These are phyloP conservation scores for Paradendryphiella salina DNA, from an alignment of 2,329 filamentous ascomycete genomes.

Conservation along the genomic window DNA sequence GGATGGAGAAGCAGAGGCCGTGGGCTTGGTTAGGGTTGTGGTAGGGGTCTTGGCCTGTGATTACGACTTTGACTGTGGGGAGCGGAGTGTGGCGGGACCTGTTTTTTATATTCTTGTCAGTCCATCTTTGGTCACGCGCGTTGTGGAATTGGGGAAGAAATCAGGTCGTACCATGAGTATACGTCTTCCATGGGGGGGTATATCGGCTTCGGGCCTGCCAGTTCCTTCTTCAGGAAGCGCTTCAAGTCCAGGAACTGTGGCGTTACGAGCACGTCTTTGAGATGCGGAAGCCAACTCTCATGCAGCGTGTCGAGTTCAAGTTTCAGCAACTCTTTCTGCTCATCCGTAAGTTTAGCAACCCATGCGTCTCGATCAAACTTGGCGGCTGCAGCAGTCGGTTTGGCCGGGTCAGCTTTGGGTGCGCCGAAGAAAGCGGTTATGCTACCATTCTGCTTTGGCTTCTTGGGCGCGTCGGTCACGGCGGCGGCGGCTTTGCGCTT, in stretches of 20 bases:
- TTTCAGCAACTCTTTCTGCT: conserved; percentile 80
- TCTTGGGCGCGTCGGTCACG: conserved; percentile 53
- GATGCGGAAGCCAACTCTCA: conserved; percentile 84
- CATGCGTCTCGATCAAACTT: conserved; percentile 88
- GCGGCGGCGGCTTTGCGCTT: conserved; percentile 56
- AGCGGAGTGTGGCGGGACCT: conserved; percentile 96
- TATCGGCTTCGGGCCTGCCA: conserved; percentile 71
- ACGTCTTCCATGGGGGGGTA: conserved; percentile 89
- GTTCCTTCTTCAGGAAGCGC: conserved; percentile 79
- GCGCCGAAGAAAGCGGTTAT: conserved; percentile 89
- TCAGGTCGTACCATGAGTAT: conserved; percentile 78
- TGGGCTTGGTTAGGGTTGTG: conserved; percentile 96
- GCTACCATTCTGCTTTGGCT: conserved; percentile 65
- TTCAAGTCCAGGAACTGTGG: conserved; percentile 87
- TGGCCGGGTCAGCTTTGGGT: conserved; percentile 51
- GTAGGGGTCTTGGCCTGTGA: conserved; percentile 95
- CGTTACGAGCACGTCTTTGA: conserved; percentile 82
- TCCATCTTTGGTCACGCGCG: neutral
- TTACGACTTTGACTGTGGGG: conserved; percentile 84
- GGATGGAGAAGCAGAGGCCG: conserved; percentile 93
- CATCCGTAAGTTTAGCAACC: conserved; percentile 75
- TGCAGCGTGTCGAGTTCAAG: conserved; percentile 92
- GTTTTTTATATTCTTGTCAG: conserved; percentile 57
- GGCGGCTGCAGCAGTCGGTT: conserved; percentile 26
- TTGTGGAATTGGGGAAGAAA: neutral